A percentile compares a stretch with the other conserved stretches of the same genome.
Evolutionary conservation across 1,284 basidiomycete genomes (phyloP).

Genomic region (Melampsora americana): DNA sequence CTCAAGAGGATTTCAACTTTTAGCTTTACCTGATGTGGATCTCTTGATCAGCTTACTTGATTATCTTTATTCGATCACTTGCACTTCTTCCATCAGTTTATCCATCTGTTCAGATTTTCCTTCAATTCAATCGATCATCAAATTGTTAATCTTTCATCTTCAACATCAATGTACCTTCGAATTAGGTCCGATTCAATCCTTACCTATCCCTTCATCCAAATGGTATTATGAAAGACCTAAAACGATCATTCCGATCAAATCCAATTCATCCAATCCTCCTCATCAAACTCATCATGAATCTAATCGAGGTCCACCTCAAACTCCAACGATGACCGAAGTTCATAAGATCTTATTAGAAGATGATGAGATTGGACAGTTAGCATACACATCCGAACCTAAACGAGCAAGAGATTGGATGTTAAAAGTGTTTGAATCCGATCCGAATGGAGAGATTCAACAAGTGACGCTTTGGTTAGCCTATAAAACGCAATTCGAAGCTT

Average conservation of each 20-base stretch:
- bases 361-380: slow-evolving; percentile 9
- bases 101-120: slow-evolving; percentile 7
- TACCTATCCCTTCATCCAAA: slow-evolving; percentile 3
- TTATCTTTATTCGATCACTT: slow-evolving; percentile 33
- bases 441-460: slow-evolving; percentile 33
- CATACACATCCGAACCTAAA: slow-evolving; percentile 24
- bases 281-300: neutral
- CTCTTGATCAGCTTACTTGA: slow-evolving; percentile 26
- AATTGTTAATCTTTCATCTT: slow-evolving; percentile 14
- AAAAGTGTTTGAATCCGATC: slow-evolving; percentile 26
- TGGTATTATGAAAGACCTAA: slow-evolving; percentile 24
- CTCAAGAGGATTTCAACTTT: slow-evolving; percentile 10
- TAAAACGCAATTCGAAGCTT: slow-evolving; percentile 36
- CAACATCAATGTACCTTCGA: slow-evolving; percentile 23
- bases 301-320: slow-evolving; percentile 5
- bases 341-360: slow-evolving; percentile 16
- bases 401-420: slow-evolving; percentile 30
- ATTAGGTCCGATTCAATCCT: neutral
- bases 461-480: slow-evolving; percentile 41
- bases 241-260: neutral
- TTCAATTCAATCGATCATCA: slow-evolving; percentile 11
- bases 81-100: neutral
- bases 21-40: slow-evolving; percentile 30
- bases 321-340: slow-evolving; percentile 30
- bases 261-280: neutral